These are phyloP conservation scores for Phaeotremella skinneri DNA, from an alignment of 768 basidiomycete genomes.

Conservation along the genomic window DNA sequence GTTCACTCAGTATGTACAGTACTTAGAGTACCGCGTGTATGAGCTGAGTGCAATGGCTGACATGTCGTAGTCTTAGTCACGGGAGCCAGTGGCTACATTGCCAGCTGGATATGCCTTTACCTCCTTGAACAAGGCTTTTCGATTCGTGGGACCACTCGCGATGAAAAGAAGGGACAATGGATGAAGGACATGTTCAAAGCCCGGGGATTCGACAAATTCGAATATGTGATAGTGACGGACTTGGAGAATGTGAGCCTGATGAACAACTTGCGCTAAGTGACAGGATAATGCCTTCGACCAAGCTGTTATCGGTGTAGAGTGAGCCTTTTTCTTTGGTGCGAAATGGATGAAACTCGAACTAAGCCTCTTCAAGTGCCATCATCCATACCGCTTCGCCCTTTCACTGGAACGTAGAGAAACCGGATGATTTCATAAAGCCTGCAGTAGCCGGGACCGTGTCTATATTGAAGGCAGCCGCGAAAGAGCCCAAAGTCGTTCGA, in stretches of 20 bases:
- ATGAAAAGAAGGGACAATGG: slow-evolving; percentile 14
- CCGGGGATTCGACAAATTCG: slow-evolving; percentile 10
- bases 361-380: slow-evolving; percentile 6
- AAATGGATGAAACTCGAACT: background rate
- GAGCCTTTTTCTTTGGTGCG: background rate
- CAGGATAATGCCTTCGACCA: slow-evolving; percentile 17
- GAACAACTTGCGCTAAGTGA: background rate
- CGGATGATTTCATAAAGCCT: slow-evolving; percentile 19
- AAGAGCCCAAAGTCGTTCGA: slow-evolving; percentile 10
- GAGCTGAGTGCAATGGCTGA: background rate
- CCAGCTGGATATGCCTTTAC: slow-evolving; percentile 16
- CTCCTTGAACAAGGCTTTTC: slow-evolving; percentile 17
- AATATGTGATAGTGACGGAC: slow-evolving; percentile 14
- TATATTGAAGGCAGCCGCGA: slow-evolving; percentile 8
- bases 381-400: slow-evolving; percentile 21
- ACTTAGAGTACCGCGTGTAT: background rate
- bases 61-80: slow-evolving; percentile 15
- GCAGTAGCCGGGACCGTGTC: slow-evolving; percentile 16
- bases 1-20: background rate
- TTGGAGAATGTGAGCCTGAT: slow-evolving; percentile 11
- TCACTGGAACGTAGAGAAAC: slow-evolving; percentile 15
- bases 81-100: slow-evolving; percentile 24
- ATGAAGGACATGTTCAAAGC: slow-evolving; percentile 14
- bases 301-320: slow-evolving; percentile 16
- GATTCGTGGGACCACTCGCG: slow-evolving; percentile 16